A percentile compares a stretch with the other conserved stretches of the same genome.
phyloP scores from a whole-genome alignment of 441 rosid species.

The Gossypium aridum region DNA sequence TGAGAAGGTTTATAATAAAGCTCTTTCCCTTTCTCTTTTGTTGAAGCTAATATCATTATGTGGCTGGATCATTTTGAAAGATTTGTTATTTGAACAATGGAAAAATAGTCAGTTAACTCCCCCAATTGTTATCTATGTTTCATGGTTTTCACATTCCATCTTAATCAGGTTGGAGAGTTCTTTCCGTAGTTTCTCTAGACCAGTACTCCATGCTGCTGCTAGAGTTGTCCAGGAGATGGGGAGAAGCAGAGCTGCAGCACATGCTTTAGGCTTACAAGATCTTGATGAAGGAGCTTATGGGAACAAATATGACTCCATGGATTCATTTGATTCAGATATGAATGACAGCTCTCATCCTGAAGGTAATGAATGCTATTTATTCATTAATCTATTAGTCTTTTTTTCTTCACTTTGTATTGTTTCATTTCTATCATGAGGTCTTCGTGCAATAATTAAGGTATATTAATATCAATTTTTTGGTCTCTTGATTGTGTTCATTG shows the following conservation, averaged over 20 bases:
- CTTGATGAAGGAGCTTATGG: slow-evolving; percentile 84
- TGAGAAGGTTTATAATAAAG: slow-evolving; percentile 74
- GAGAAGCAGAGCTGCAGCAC: slow-evolving; percentile 96
- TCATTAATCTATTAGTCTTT: not conserved
- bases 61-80: not conserved
- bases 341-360: slow-evolving; percentile 81
- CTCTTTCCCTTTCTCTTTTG: slow-evolving; percentile 3
- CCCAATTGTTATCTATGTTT: not conserved
- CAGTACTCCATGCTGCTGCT: slow-evolving; percentile 99
- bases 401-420: not conserved
- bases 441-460: not conserved
- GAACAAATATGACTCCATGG: slow-evolving; percentile 55
- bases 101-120: not conserved
- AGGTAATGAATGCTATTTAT: slow-evolving; percentile 33
- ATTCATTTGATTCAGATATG: slow-evolving; percentile 61
- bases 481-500: not conserved
- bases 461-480: not conserved
- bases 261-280: slow-evolving; percentile 89
- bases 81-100: not conserved
- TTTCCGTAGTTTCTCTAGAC: slow-evolving; percentile 98
- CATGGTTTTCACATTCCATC: not conserved
- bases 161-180: slow-evolving; percentile 89
- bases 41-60: not conserved
- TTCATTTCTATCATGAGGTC: not conserved
- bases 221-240: slow-evolving; percentile 99